These are phyloP conservation scores for Penicillium aurantiogriseum DNA, from an alignment of 2,329 filamentous ascomycete genomes.

Conservation along the genomic window DNA sequence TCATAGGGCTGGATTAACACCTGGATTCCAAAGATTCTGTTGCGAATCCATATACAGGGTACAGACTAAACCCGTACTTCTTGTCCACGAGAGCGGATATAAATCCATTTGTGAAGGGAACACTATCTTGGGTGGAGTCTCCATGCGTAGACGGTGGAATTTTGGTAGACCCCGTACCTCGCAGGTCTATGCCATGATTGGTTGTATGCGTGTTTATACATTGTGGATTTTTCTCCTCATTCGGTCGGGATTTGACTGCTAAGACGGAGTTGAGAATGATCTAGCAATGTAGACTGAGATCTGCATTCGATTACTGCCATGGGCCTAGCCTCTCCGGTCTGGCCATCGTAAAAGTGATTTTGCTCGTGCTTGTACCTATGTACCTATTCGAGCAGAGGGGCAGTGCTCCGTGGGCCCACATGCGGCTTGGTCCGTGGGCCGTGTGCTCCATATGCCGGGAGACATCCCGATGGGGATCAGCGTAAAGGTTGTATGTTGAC, in stretches of 20 bases:
- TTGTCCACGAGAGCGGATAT: not conserved
- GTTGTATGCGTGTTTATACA: conserved; percentile 6
- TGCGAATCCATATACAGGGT: not conserved
- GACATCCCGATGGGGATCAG: conserved; percentile 16
- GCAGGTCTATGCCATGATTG: conserved; percentile 3
- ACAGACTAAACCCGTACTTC: not conserved
- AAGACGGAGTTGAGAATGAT: not conserved
- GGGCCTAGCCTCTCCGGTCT: conserved; percentile 10
- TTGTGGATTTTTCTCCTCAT: conserved; percentile 2
- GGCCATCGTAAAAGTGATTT: not conserved
- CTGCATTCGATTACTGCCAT: not conserved
- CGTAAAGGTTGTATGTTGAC: conserved; percentile 9
- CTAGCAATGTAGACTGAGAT: conserved; percentile 12
- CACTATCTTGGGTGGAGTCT: not conserved
- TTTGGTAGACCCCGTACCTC: conserved; percentile 7
- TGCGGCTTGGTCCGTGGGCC: conserved; percentile 18
- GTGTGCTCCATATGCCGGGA: conserved; percentile 9
- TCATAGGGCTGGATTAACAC: not conserved
- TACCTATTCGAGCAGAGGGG: conserved; percentile 5
- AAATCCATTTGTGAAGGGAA: not conserved
- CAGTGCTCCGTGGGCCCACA: conserved; percentile 18
- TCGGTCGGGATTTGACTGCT: not conserved
- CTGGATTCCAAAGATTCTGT: not conserved
- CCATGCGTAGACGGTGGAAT: not conserved
- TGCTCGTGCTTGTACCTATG: not conserved